Base-by-base conservation (phyloP, 768 basidiomycete species). In the Gyrodon lividus region DNA sequence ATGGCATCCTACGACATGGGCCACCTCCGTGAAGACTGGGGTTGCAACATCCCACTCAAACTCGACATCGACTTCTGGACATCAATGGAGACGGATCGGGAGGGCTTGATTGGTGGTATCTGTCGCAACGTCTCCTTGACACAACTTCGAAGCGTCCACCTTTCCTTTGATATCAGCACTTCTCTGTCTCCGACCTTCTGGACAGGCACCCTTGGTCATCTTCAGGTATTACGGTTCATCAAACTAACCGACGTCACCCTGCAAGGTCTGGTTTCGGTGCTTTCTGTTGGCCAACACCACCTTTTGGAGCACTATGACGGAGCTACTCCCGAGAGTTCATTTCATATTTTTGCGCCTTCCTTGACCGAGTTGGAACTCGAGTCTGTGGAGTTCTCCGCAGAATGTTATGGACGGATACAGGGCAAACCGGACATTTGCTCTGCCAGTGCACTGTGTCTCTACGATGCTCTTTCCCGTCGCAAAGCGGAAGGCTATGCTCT, bases 11-110 rank as follows among this genome's bases (percentile, higher is more conserved):
- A 46, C 28, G 57, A 59, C 13, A 23, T 54, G 2, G 24, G 41
- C 34, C 22, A 30, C 26, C 41, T 56, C 10, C 24, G 39, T 16
- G 56, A 64, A 23, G 54, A 64, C 17, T 63, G 59, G 59, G 51
- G 50, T 38, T 52, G 54, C 48, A 33, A 57, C 13, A 54, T 65
- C 16, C 57, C 59, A 26, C 58, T 60, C 51, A 58, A 53, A 19
- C 34, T 48, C 14, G 58, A 58, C 34, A 5, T 62, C 39, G 54
- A 43, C 24, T 31, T 50, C 7, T 45, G 33, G 37, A 46, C 51
- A 23, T 62, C 50, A 7, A 28, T 39, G 30, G 17, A 37, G 5
- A 48, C 13, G 33, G 58, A 57, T 42, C 55, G 54, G 34, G 58
- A 57, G 43, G 46, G 50, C 13, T 37, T 60, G 40, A 34, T 54